phyloP scores from a whole-genome alignment of 495 filamentous ascomycete species.

The Annulohypoxylon bovei region DNA sequence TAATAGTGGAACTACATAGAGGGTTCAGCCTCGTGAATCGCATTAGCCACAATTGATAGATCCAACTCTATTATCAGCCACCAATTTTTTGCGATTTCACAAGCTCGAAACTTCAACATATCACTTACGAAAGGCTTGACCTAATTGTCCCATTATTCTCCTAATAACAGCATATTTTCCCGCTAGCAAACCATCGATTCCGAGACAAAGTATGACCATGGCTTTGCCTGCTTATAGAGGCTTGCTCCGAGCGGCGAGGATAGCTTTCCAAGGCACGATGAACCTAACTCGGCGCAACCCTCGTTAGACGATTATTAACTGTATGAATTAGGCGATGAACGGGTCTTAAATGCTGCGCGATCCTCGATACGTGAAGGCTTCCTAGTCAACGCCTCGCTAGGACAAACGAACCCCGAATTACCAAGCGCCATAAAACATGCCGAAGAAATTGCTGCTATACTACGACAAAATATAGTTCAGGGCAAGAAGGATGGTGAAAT shows the following conservation, averaged over 20 bases:
- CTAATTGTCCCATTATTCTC: not conserved
- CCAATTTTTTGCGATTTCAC: constrained; percentile 50
- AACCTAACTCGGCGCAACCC: not conserved
- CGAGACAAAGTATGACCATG: constrained; percentile 51
- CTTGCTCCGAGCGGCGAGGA: constrained; percentile 80
- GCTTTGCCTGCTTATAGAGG: constrained; percentile 83
- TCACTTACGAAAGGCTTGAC: not conserved
- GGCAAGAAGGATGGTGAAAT: constrained; percentile 69
- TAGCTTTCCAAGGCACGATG: constrained; percentile 81
- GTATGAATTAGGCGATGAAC: constrained; percentile 68
- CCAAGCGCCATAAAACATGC: constrained; percentile 73
- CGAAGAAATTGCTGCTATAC: constrained; percentile 80
- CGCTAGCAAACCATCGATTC: not conserved
- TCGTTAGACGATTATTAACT: not conserved
- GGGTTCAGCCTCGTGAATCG: not conserved
- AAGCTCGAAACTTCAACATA: constrained; percentile 8
- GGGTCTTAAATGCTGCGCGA: constrained; percentile 73
- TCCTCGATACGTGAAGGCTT: constrained; percentile 76
- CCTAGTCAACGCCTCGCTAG: constrained; percentile 67
- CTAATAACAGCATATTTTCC: not conserved
- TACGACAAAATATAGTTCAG: constrained; percentile 89
- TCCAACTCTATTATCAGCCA: constrained; percentile 1
- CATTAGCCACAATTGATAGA: not conserved
- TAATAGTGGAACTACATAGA: no score
- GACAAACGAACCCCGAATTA: constrained; percentile 61